A percentile compares a stretch with the other conserved stretches of the same genome.
These are phyloP conservation scores for Grosmannia huntii DNA, from an alignment of 2,329 filamentous ascomycete genomes.

Conservation along the genomic window DNA sequence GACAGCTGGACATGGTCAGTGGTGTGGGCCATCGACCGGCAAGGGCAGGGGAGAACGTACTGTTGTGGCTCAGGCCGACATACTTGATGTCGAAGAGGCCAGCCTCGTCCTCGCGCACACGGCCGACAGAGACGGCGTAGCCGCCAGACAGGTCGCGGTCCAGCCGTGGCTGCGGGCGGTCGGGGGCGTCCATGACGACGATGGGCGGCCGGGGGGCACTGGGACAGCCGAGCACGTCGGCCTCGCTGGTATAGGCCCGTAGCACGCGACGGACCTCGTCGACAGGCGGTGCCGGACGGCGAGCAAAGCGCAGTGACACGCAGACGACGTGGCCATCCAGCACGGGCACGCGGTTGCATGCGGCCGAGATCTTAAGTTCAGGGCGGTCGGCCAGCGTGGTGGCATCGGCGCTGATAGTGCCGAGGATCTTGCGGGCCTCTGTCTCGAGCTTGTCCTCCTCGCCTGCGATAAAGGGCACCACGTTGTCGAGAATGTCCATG, in stretches of 20 bases:
- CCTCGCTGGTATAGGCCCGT: conserved; percentile 70
- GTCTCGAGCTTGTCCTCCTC: conserved; percentile 96
- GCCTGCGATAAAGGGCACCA: conserved; percentile 83
- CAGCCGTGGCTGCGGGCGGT: conserved; percentile 81
- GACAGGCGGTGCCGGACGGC: conserved; percentile 58
- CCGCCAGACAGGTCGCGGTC: conserved; percentile 77
- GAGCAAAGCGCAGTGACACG: conserved; percentile 72
- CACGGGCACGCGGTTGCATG: conserved; percentile 90
- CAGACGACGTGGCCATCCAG: conserved; percentile 94
- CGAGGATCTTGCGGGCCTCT: conserved; percentile 90
- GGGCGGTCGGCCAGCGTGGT: conserved; percentile 68
- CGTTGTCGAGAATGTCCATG: conserved; percentile 95
- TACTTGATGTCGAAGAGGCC: conserved; percentile 94
- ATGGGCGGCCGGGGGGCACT: conserved; percentile 76
- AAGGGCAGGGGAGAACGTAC: conserved; percentile 24
- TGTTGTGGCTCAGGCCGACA: conserved; percentile 76
- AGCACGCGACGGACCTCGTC: conserved; percentile 70
- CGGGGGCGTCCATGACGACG: conserved; percentile 76
- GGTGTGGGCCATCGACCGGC: neutral
- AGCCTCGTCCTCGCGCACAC: conserved; percentile 72
- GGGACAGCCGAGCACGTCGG: conserved; percentile 70
- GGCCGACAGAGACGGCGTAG: conserved; percentile 83
- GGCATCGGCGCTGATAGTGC: conserved; percentile 54
- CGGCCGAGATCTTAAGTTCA: conserved; percentile 64
- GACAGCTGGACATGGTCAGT: conserved; percentile 42